These are phyloP conservation scores for Raddia guianensis DNA, from an alignment of 176 grass and related monocot genomes.

Conservation along the genomic window DNA sequence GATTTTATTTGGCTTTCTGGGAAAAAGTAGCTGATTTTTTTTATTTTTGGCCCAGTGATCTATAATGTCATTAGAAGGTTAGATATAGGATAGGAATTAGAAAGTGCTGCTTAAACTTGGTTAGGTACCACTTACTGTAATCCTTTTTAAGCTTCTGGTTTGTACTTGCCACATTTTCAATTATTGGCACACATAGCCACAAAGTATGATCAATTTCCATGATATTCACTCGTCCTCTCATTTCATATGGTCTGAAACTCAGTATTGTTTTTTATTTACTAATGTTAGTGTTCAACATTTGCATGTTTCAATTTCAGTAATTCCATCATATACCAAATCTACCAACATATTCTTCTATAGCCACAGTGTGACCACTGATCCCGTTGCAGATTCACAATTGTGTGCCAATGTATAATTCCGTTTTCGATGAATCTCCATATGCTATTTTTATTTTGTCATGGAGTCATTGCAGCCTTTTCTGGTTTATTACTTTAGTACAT, in stretches of 20 bases:
- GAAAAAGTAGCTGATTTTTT: background rate
- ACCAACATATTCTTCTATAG: background rate
- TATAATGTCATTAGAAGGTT: background rate
- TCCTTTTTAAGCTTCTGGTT: background rate
- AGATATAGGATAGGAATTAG: background rate
- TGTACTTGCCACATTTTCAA: background rate
- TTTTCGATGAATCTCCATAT: background rate
- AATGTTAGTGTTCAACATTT: slow-evolving; percentile 5
- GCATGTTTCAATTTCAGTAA: slow-evolving; percentile 14
- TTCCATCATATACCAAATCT: background rate
- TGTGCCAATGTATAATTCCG: background rate
- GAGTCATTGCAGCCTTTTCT: slow-evolving; percentile 1
- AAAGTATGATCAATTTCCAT: slow-evolving; percentile 9
- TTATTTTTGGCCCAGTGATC: background rate
- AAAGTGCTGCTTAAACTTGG: slow-evolving; percentile 8
- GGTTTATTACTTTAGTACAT: slow-evolving; percentile 24
- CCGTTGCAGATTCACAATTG: background rate
- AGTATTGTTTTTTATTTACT: background rate
- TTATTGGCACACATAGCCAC: slow-evolving; percentile 11
- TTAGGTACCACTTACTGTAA: background rate
- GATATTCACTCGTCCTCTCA: slow-evolving; percentile 9
- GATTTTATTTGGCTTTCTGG: background rate
- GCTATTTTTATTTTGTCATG: background rate
- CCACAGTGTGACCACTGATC: background rate
- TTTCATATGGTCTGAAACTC: background rate